Conservation (phyloP, 177 flowering plant genomes). For the Telopea speciosissima region DNA sequence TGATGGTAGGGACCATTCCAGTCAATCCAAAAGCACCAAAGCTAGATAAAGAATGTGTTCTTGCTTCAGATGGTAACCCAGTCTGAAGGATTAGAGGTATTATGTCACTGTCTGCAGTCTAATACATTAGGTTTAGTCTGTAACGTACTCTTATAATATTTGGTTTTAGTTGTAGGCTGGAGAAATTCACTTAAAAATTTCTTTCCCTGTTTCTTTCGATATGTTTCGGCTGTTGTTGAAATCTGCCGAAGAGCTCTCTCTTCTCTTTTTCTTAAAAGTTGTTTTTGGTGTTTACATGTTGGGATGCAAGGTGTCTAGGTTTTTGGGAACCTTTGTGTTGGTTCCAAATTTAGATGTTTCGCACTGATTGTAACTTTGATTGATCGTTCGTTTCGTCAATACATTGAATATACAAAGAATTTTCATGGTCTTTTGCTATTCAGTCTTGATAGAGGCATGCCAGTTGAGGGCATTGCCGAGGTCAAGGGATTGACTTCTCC, state of each 20-base stretch:
- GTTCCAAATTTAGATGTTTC: background rate
- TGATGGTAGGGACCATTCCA: conserved; percentile 62
- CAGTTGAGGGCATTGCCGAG: no score
- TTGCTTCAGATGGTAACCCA: conserved; percentile 9
- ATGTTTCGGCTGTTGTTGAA: background rate
- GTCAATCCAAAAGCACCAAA: conserved; percentile 48
- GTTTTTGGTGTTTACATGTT: background rate
- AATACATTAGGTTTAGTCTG: background rate
- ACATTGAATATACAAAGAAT: no score
- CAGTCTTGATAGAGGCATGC: no score
- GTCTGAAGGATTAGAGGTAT: background rate
- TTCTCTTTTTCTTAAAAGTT: background rate
- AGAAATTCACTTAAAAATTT: background rate
- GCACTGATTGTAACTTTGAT: background rate
- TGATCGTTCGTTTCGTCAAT: background rate
- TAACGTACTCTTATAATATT: background rate
- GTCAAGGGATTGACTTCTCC: no score
- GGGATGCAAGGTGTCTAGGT: background rate
- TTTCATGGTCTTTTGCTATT: background rate
- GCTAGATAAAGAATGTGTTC: conserved; percentile 14
- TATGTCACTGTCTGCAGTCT: background rate
- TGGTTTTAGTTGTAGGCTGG: background rate
- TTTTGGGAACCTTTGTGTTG: background rate
- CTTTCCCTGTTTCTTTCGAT: background rate
- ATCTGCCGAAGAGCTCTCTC: background rate